A percentile compares a stretch with the other conserved stretches of the same genome.
phyloP scores from a whole-genome alignment of 2,329 filamentous ascomycete species.

The Sclerotinia trifoliorum region DNA sequence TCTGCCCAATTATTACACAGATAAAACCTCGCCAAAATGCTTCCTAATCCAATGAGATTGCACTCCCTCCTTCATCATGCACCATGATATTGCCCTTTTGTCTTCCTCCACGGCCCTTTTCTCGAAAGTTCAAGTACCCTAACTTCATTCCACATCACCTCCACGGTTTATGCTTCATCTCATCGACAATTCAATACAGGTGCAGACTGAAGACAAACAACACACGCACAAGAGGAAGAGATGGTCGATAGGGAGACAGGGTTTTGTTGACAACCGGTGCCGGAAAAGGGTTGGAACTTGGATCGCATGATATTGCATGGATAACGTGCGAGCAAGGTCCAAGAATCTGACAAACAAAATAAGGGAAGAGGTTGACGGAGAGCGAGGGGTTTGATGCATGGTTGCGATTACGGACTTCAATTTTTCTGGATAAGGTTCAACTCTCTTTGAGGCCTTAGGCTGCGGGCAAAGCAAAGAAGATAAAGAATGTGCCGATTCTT shows the following conservation, averaged over 20 bases:
- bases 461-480: background rate
- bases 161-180: background rate
- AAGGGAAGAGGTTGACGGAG: background rate
- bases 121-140: background rate
- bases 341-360: background rate
- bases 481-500: constrained; percentile 3
- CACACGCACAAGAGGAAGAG: background rate
- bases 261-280: background rate
- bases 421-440: background rate
- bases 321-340: background rate
- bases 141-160: background rate
- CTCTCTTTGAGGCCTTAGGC: background rate
- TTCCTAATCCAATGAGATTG: background rate
- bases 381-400: constrained; percentile 12
- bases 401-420: constrained; percentile 19
- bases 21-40: background rate
- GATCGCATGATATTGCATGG: background rate
- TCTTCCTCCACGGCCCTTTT: background rate
- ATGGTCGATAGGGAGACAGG: background rate
- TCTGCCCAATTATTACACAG: background rate
- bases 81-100: background rate
- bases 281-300: background rate
- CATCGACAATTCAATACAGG: background rate
- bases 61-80: background rate
- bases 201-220: background rate